A percentile compares a stretch with the other conserved stretches of the same genome.
These are phyloP conservation scores for Fremontodendron californicum DNA, from an alignment of 345 rosid genomes.

Conservation along the genomic window DNA sequence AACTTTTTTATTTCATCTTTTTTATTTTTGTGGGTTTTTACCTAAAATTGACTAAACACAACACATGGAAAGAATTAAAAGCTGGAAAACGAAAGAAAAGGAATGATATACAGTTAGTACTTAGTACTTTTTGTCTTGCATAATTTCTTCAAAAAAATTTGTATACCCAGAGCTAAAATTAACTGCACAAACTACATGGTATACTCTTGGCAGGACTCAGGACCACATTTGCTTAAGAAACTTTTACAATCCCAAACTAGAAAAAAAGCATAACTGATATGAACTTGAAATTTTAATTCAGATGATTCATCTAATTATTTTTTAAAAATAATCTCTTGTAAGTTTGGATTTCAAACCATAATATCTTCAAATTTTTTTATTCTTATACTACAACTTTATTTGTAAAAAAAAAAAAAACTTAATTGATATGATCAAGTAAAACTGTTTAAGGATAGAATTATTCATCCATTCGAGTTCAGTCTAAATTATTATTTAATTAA, in stretches of 20 bases:
- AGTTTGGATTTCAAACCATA: no score
- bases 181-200: not conserved
- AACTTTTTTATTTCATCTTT: not conserved
- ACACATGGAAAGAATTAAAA: conserved; percentile 23
- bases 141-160: not conserved
- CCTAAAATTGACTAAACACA: conserved; percentile 28
- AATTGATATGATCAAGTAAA: no score
- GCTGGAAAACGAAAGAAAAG: not conserved
- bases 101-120: not conserved
- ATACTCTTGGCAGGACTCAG: not conserved
- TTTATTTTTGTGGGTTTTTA: not conserved
- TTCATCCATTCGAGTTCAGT: no score
- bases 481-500: no score
- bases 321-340: no score
- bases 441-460: no score
- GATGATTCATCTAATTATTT: no score
- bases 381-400: no score
- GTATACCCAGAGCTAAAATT: not conserved
- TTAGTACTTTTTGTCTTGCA: conserved; percentile 13
- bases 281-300: no score
- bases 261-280: not conserved
- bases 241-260: not conserved
- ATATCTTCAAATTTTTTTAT: no score
- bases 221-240: conserved; percentile 8
- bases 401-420: no score